Evolutionary conservation across 305 asterid species (phyloP).

Genomic region (Fraxinus angustifolia): DNA sequence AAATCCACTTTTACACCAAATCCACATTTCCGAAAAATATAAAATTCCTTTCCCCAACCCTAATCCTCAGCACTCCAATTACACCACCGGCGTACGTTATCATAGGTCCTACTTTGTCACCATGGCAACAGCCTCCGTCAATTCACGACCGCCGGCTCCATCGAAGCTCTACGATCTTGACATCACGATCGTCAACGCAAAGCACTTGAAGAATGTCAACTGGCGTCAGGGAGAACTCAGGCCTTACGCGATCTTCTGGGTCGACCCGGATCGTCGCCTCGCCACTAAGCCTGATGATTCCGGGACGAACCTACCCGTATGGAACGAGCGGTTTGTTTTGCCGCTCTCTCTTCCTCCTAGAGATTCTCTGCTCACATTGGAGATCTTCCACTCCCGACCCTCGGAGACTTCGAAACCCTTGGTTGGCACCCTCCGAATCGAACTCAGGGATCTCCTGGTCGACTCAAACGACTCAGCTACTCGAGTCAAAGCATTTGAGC

Average conservation of each 20-base stretch:
- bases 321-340: slow-evolving; percentile 84
- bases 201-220: slow-evolving; percentile 81
- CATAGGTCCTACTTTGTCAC: background rate
- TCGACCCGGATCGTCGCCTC: slow-evolving; percentile 77
- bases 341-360: slow-evolving; percentile 51
- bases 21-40: background rate
- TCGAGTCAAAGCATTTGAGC: slow-evolving; percentile 41
- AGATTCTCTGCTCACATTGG: slow-evolving; percentile 59
- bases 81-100: slow-evolving; percentile 31
- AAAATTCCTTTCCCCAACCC: background rate
- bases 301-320: slow-evolving; percentile 64
- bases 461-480: slow-evolving; percentile 31
- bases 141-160: slow-evolving; percentile 43
- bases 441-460: slow-evolving; percentile 44
- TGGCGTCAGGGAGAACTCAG: slow-evolving; percentile 83
- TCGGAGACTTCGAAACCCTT: slow-evolving; percentile 72
- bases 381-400: slow-evolving; percentile 81
- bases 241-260: slow-evolving; percentile 77
- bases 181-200: slow-evolving; percentile 69
- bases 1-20: background rate
- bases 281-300: slow-evolving; percentile 84
- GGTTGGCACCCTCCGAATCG: slow-evolving; percentile 65
- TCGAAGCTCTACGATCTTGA: slow-evolving; percentile 60
- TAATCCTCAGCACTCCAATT: slow-evolving; percentile 10
- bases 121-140: slow-evolving; percentile 41